A percentile compares a stretch with the other conserved stretches of the same genome.
phyloP scores from a whole-genome alignment of 176 grass and related monocot species.

The Triticum timopheevii region DNA sequence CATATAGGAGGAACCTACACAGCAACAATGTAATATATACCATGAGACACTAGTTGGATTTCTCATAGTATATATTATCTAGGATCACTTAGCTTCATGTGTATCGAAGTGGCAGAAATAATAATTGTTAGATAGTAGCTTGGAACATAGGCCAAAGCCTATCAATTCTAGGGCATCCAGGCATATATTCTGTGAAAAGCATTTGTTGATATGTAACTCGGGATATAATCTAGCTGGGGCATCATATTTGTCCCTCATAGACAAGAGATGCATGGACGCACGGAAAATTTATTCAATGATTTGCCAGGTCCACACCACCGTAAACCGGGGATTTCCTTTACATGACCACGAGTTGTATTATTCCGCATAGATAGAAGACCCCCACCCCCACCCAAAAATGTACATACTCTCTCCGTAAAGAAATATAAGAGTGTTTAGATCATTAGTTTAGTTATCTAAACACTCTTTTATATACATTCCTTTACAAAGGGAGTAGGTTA shows the following conservation, averaged over 20 bases:
- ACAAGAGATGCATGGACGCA: background rate
- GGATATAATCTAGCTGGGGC: slow-evolving; percentile 35
- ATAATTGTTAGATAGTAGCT: slow-evolving; percentile 17
- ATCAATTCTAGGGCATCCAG: slow-evolving; percentile 37
- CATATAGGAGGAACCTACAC: background rate
- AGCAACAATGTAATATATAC: background rate
- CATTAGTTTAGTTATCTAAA: too few relatives aligned
- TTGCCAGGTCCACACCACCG: background rate
- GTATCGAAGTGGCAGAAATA: slow-evolving; percentile 18
- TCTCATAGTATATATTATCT: slow-evolving; percentile 18
- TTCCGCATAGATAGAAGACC: background rate
- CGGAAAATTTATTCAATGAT: background rate
- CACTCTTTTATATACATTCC: too few relatives aligned
- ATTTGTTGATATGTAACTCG: slow-evolving; percentile 20
- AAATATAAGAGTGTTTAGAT: too few relatives aligned
- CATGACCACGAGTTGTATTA: background rate
- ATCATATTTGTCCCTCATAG: background rate
- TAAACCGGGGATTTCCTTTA: background rate
- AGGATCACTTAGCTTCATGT: slow-evolving; percentile 22
- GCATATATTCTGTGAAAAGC: slow-evolving; percentile 32
- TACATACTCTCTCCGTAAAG: too few relatives aligned
- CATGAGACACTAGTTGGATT: background rate
- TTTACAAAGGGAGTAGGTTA: too few relatives aligned
- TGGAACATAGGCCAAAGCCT: slow-evolving; percentile 32
- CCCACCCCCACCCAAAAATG: too few relatives aligned